Base-by-base conservation (phyloP, 768 basidiomycete species). In the Melanogaster broomeanus region DNA sequence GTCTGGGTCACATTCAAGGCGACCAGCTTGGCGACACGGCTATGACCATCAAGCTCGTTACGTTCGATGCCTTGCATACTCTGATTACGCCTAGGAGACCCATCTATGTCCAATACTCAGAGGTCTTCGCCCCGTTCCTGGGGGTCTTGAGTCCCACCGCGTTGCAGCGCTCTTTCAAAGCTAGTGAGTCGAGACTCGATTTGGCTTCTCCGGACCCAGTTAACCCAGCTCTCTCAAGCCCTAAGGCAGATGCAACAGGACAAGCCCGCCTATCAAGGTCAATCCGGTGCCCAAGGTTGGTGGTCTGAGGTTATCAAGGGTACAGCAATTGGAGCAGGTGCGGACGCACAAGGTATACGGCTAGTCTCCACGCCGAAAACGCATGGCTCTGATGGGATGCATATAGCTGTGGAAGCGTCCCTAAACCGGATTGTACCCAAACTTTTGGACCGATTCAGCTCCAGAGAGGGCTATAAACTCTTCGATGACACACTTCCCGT, bases 1-100 rank as follows among this genome's bases (percentile, higher is more conserved):
- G n/a, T n/a, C n/a, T n/a, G n/a, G n/a, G n/a, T n/a, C n/a, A n/a
- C n/a, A n/a, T n/a, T n/a, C n/a, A n/a, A n/a, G n/a, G n/a, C n/a
- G n/a, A n/a, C 28, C 28, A 30, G 28, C 28, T 30, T 30, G 9
- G 25, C 8, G 22, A 19, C 18, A 21, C 25, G 16, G 27, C 22
- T 18, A 60, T 55, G 53, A 49, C 56, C 60, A 80, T 88, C 64
- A 80, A 77, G 9, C 71, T 90, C 7, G 84, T 90, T 41, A 83
- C 86, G n/a, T 91, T 93, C 58, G 90, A 93, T 60, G 83, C 82
- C 1, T 71, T 91, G 22, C 82, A 86, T 60, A 93, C 90, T n/a
- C 73, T 90, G 6, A 73, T 93, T 15, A 77, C 77, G 3, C 89
- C 88, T 18, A 81, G 87, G 6, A 68, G 68, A 30, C 87, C 90